Conservation (phyloP, 164 flowering plant species). For the Kingdonia uniflora region DNA sequence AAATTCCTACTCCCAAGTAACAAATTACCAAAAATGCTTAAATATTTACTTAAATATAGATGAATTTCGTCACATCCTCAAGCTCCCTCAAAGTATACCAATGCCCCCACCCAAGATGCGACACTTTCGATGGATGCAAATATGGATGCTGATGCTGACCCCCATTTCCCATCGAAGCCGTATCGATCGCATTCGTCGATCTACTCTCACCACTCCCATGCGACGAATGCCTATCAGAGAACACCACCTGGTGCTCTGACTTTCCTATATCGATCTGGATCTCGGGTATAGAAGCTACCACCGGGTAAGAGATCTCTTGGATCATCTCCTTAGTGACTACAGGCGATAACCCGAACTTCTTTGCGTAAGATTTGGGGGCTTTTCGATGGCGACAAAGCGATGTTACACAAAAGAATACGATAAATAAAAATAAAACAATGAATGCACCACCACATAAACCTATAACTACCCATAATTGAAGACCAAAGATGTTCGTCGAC, state of each 20-base stretch:
- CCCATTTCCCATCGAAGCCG: neutral
- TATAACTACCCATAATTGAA: slow-evolving; percentile 68
- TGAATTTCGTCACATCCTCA: slow-evolving; percentile 59
- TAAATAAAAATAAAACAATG: slow-evolving; percentile 74
- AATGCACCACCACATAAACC: slow-evolving; percentile 73
- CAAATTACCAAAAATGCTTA: neutral
- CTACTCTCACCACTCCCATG: slow-evolving; percentile 64
- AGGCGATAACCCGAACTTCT: slow-evolving; percentile 16
- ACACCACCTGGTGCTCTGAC: slow-evolving; percentile 72
- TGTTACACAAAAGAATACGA: slow-evolving; percentile 69
- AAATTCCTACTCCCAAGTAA: neutral
- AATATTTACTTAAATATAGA: neutral
- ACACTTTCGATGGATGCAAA: slow-evolving; percentile 66
- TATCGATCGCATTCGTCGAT: slow-evolving; percentile 18
- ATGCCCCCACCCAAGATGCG: slow-evolving; percentile 96
- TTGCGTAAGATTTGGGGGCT: slow-evolving; percentile 4
- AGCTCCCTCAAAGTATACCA: slow-evolving; percentile 94
- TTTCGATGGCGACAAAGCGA: slow-evolving; percentile 36
- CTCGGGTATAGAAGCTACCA: slow-evolving; percentile 34
- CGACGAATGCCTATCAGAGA: slow-evolving; percentile 44
- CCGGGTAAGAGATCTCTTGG: slow-evolving; percentile 46
- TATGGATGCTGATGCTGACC: slow-evolving; percentile 11
- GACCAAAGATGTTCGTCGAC: slow-evolving; percentile 82
- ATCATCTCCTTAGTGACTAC: slow-evolving; percentile 60
- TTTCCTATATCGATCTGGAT: slow-evolving; percentile 90